phyloP scores from a whole-genome alignment of 306 rosid genomes.

The Cicer bijugum region DNA sequence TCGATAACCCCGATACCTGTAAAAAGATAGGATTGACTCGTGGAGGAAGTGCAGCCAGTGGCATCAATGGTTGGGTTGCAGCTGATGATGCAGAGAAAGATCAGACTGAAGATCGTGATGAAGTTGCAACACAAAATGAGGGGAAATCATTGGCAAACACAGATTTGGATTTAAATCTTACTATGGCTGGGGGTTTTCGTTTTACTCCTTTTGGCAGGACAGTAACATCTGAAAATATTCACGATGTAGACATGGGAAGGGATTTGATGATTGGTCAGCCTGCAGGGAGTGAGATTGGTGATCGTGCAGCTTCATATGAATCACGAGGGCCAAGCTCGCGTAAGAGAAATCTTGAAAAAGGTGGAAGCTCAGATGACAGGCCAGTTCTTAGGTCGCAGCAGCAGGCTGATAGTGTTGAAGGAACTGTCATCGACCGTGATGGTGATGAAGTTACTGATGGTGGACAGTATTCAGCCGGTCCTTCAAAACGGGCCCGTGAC shows the following conservation, averaged over 20 bases:
- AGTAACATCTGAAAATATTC: slow-evolving; percentile 67
- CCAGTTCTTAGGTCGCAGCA: slow-evolving; percentile 75
- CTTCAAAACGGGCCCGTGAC: slow-evolving; percentile 89
- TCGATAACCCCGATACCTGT: slow-evolving; percentile 81
- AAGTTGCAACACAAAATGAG: slow-evolving; percentile 85
- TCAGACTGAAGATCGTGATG: slow-evolving; percentile 91
- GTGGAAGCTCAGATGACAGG: slow-evolving; percentile 87
- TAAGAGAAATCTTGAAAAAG: slow-evolving; percentile 84
- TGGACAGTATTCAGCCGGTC: slow-evolving; percentile 88
- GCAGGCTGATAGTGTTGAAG: slow-evolving; percentile 98
- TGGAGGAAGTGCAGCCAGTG: slow-evolving; percentile 99
- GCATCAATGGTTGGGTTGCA: slow-evolving; percentile 95
- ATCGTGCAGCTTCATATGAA: slow-evolving; percentile 93
- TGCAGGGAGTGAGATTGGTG: slow-evolving; percentile 97
- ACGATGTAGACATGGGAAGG: slow-evolving; percentile 90
- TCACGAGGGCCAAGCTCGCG: slow-evolving; percentile 99
- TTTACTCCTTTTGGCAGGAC: slow-evolving; percentile 67
- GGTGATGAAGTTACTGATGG: slow-evolving; percentile 95
- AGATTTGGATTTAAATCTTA: slow-evolving; percentile 89
- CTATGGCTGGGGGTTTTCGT: slow-evolving; percentile 81
- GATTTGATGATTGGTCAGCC: slow-evolving; percentile 98
- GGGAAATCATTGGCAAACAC: slow-evolving; percentile 55
- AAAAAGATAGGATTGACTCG: slow-evolving; percentile 95
- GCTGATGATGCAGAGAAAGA: slow-evolving; percentile 87
- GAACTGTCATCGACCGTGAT: slow-evolving; percentile 97